Percentiles rank a stretch among this genome's conserved stretches.
phyloP scores from a whole-genome alignment of 306 rosid species.

The Fragaria iinumae region DNA sequence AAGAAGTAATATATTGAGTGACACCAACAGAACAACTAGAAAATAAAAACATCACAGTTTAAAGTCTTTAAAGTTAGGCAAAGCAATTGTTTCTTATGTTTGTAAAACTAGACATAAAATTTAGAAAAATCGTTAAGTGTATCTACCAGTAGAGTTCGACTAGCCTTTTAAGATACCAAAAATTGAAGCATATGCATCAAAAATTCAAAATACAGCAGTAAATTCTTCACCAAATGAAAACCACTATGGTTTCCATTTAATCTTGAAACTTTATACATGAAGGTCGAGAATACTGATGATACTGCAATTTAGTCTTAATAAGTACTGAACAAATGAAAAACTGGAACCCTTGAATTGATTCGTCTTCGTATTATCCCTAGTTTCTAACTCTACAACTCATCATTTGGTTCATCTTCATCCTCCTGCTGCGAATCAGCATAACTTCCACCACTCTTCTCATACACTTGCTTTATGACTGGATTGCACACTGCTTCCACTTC shows the following conservation, averaged over 20 bases:
- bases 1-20: too few species aligned
- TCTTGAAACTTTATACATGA: neutral
- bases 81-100: too few species aligned
- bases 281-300: neutral
- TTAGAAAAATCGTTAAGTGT: too few species aligned
- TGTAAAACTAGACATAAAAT: too few species aligned
- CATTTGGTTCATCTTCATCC: conserved; percentile 42
- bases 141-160: too few species aligned
- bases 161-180: too few species aligned
- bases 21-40: too few species aligned
- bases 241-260: neutral
- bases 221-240: neutral
- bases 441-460: conserved; percentile 42
- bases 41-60: too few species aligned
- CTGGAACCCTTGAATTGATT: neutral
- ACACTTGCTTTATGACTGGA: conserved; percentile 39
- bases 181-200: too few species aligned
- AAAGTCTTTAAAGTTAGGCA: too few species aligned
- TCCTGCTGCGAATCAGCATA: conserved; percentile 21
- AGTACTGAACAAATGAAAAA: neutral
- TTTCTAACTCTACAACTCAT: conserved; percentile 36
- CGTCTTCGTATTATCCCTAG: too few species aligned
- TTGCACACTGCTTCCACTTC: conserved; percentile 49
- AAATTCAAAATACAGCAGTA: neutral
- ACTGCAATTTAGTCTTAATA: neutral